These are phyloP conservation scores for Xylariomycetidae sp. DNA, from an alignment of 2,329 filamentous ascomycete genomes.

Conservation along the genomic window DNA sequence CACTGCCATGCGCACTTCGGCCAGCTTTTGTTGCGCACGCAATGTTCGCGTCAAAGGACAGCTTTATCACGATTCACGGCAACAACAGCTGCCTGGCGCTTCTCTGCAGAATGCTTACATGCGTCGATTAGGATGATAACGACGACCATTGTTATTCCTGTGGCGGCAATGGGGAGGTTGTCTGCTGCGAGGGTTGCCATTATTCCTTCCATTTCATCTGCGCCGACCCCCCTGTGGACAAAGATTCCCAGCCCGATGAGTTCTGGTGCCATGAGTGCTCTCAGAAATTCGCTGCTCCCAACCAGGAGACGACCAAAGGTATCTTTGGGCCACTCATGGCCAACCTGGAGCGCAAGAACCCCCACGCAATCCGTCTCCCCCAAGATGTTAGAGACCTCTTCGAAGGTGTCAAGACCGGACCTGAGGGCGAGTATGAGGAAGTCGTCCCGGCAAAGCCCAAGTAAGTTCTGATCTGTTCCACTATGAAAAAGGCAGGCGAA, in stretches of 20 bases:
- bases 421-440: slow-evolving; percentile 78
- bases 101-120: no score
- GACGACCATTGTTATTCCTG: slow-evolving; percentile 89
- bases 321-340: slow-evolving; percentile 59
- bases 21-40: background rate
- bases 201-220: slow-evolving; percentile 88
- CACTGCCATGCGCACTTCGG: no score
- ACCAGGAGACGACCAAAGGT: slow-evolving; percentile 40
- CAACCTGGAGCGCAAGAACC: slow-evolving; percentile 61
- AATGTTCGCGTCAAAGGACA: background rate
- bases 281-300: slow-evolving; percentile 36
- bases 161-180: slow-evolving; percentile 72
- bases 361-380: slow-evolving; percentile 68
- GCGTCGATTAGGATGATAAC: slow-evolving; percentile 58
- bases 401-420: slow-evolving; percentile 69
- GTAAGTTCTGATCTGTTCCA: slow-evolving; percentile 45
- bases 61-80: no score
- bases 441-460: slow-evolving; percentile 43
- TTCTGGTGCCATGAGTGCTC: slow-evolving; percentile 74
- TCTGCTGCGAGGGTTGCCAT: slow-evolving; percentile 91
- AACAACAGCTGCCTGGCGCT: no score
- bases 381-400: slow-evolving; percentile 67
- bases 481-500: background rate
- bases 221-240: slow-evolving; percentile 71
- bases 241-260: slow-evolving; percentile 59